Evolutionary conservation across 2,329 filamentous ascomycete genomes (phyloP).

Genomic region (Nemania serpens): DNA sequence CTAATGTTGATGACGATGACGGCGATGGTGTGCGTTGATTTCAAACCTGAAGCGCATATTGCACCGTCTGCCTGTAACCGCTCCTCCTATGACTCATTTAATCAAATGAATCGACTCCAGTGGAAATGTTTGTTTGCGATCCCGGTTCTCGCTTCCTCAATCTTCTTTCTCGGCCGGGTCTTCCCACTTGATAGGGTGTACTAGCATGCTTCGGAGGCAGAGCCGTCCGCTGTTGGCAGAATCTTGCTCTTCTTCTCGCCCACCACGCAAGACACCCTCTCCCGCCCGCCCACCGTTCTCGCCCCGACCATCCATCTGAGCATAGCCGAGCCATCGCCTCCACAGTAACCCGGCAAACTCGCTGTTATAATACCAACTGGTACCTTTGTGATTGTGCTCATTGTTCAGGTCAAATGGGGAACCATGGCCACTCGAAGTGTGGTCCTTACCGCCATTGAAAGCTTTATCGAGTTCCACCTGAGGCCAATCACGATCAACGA

Average conservation of each 20-base stretch:
- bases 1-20: conserved; percentile 8
- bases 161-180: conserved; percentile 50
- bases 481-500: conserved; percentile 75
- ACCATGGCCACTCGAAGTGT: conserved; percentile 66
- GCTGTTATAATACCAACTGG: conserved; percentile 84
- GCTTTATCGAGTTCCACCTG: conserved; percentile 71
- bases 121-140: conserved; percentile 6
- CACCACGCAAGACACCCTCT: conserved; percentile 54
- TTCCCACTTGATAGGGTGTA: conserved; percentile 80
- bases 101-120: conserved; percentile 15
- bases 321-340: conserved; percentile 73
- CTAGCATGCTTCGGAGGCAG: conserved; percentile 78
- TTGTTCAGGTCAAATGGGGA: conserved; percentile 70
- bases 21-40: conserved; percentile 14
- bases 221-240: conserved; percentile 63
- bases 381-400: conserved; percentile 82
- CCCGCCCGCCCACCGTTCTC: conserved; percentile 54
- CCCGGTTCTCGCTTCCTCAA: conserved; percentile 26
- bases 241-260: conserved; percentile 55
- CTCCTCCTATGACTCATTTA: conserved; percentile 30
- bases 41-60: conserved; percentile 4
- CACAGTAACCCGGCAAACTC: conserved; percentile 79
- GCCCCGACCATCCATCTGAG: conserved; percentile 57
- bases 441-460: conserved; percentile 77
- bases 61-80: conserved; percentile 22